phyloP scores from a whole-genome alignment of 371 early-diverging fungal genomes.

The Apophysomyces elegans region DNA sequence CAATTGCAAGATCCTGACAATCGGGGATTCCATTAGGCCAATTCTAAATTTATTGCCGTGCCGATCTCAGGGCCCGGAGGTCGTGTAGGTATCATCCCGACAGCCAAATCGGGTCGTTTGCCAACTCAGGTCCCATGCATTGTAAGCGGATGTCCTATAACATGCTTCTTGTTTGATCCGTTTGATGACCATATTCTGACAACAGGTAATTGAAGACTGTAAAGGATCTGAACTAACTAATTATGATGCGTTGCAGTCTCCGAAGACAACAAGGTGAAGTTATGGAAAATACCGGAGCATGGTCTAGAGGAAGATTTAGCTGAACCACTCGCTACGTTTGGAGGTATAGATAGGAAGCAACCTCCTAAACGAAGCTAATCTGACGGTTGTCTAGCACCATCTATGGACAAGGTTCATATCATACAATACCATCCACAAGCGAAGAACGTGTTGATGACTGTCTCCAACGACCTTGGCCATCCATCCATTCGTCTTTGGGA shows the following conservation, averaged over 20 bases:
- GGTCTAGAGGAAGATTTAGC: constrained; percentile 50
- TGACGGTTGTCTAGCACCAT: not conserved
- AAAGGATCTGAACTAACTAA: not conserved
- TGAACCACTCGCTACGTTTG: constrained; percentile 26
- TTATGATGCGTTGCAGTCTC: constrained; percentile 35
- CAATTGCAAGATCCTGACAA: not conserved
- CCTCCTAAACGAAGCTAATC: too few species aligned
- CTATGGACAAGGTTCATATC: constrained; percentile 64
- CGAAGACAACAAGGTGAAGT: constrained; percentile 73
- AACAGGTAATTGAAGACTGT: constrained; percentile 38
- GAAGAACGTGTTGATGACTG: constrained; percentile 57
- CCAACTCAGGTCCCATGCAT: constrained; percentile 65
- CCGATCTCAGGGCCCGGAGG: constrained; percentile 84
- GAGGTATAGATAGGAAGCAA: constrained; percentile 24
- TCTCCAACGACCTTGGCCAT: constrained; percentile 54
- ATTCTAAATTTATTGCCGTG: constrained; percentile 66
- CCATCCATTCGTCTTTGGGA: constrained; percentile 62
- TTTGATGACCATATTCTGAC: constrained; percentile 64
- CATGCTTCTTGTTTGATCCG: constrained; percentile 72
- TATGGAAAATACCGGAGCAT: constrained; percentile 73
- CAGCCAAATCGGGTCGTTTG: constrained; percentile 68
- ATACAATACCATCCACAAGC: constrained; percentile 71
- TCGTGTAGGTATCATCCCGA: constrained; percentile 72
- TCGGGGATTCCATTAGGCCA: constrained; percentile 38
- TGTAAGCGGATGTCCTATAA: constrained; percentile 59